Conservation (phyloP, 352 stramenopile species). For the Stephanocyclus meneghinianus region DNA sequence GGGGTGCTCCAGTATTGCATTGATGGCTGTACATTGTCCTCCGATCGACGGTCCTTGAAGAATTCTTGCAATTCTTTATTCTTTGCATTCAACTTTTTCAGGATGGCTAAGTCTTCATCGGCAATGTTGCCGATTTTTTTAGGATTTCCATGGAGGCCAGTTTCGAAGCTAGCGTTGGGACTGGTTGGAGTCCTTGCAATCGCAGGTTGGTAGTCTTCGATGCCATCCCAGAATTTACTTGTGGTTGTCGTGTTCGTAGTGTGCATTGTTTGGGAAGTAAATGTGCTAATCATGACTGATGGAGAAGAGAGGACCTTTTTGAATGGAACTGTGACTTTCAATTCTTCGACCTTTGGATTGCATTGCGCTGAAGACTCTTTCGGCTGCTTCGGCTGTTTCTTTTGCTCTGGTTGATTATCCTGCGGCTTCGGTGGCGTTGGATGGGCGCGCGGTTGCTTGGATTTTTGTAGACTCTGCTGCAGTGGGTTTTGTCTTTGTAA, state of each 20-base stretch:
- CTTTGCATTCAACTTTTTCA: constrained; percentile 21
- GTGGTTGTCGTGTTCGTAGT: constrained; percentile 27
- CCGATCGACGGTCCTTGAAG: constrained; percentile 3
- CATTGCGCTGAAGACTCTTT: neutral
- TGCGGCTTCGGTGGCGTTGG: neutral
- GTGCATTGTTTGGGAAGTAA: constrained; percentile 23
- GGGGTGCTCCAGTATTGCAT: neutral
- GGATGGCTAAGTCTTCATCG: constrained; percentile 11
- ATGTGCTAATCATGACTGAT: constrained; percentile 23
- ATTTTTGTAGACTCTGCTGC: neutral
- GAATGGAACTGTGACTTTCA: constrained; percentile 19
- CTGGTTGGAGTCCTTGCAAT: neutral
- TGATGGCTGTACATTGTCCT: constrained; percentile 1
- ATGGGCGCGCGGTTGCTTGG: neutral
- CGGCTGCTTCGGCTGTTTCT: constrained; percentile 10
- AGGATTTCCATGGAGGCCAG: constrained; percentile 15
- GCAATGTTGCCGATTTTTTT: constrained; percentile 13
- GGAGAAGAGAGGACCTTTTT: constrained; percentile 26
- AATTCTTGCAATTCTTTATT: constrained; percentile 31
- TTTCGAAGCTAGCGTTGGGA: neutral
- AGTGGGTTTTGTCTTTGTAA: neutral
- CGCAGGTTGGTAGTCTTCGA: constrained; percentile 30
- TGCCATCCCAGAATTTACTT: constrained; percentile 48
- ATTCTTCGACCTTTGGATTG: neutral
- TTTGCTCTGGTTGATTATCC: neutral